Evolutionary conservation across 768 basidiomycete genomes (phyloP).

Genomic region (Boletus bicolor): DNA sequence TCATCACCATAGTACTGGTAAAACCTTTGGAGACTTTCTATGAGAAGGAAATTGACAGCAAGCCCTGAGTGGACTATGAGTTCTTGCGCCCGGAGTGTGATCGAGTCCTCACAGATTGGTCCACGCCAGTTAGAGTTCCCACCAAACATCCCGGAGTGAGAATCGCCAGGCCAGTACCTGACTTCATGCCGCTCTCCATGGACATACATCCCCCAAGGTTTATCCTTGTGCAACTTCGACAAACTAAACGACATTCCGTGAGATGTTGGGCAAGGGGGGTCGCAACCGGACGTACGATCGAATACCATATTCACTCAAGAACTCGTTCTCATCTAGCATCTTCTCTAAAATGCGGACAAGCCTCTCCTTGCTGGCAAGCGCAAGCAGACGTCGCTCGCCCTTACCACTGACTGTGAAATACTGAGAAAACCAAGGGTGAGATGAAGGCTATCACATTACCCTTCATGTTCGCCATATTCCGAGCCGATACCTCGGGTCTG

Average conservation of each 20-base stretch:
- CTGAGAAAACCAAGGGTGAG: background rate
- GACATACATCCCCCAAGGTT: slow-evolving; percentile 94
- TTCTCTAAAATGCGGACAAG: slow-evolving; percentile 85
- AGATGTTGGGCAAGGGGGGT: background rate
- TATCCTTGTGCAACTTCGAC: slow-evolving; percentile 85
- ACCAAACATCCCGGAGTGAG: slow-evolving; percentile 95
- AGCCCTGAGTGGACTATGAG: slow-evolving; percentile 57
- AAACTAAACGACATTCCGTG: slow-evolving; percentile 46
- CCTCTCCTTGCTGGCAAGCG: slow-evolving; percentile 89
- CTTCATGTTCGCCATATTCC: slow-evolving; percentile 98
- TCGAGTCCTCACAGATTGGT: slow-evolving; percentile 62
- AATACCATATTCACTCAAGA: slow-evolving; percentile 92
- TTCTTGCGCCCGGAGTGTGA: background rate
- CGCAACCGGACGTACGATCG: slow-evolving; percentile 67
- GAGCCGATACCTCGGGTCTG: slow-evolving; percentile 76
- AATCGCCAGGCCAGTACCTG: slow-evolving; percentile 97
- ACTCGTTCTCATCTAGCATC: slow-evolving; percentile 97
- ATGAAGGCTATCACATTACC: slow-evolving; percentile 38
- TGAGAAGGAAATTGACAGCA: slow-evolving; percentile 92
- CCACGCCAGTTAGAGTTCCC: slow-evolving; percentile 99
- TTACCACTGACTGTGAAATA: slow-evolving; percentile 50
- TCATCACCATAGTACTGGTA: slow-evolving; percentile 97
- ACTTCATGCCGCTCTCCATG: slow-evolving; percentile 91
- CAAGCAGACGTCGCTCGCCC: slow-evolving; percentile 84
- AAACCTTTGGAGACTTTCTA: slow-evolving; percentile 95